phyloP scores from a whole-genome alignment of 2,329 filamentous ascomycete species.

The Tricladium varicosporioides region DNA sequence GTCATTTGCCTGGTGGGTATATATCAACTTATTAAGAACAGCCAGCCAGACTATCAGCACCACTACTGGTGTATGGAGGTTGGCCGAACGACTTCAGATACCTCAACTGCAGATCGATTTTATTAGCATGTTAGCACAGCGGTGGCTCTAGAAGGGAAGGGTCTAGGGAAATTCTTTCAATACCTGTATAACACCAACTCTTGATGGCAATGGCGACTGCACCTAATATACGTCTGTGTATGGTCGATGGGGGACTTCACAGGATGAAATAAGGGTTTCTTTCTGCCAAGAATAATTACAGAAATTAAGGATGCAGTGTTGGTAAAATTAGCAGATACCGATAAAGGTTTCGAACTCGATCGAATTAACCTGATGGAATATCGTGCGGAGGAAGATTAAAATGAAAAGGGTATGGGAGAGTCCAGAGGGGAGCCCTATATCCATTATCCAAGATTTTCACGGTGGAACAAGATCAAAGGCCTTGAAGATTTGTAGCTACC shows the following conservation, averaged over 20 bases:
- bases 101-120: constrained; percentile 5
- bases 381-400: not conserved
- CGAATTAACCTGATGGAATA: not conserved
- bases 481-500: no score
- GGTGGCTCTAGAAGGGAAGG: not conserved
- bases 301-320: not conserved
- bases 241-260: not conserved
- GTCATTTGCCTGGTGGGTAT: not conserved
- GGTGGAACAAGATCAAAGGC: no score
- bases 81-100: constrained; percentile 2
- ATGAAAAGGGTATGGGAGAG: no score
- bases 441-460: no score
- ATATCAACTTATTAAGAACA: not conserved
- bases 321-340: not conserved
- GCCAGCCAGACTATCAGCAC: constrained; percentile 2
- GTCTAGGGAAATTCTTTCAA: not conserved
- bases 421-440: no score
- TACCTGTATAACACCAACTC: not conserved
- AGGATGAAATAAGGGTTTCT: not conserved
- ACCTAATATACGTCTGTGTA: not conserved
- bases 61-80: constrained; percentile 4
- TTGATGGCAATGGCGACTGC: not conserved
- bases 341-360: not conserved
- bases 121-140: constrained; percentile 5
- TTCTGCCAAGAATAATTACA: not conserved